Conservation (phyloP, 2,329 filamentous ascomycete genomes). For the Leptosphaerulina australis region DNA sequence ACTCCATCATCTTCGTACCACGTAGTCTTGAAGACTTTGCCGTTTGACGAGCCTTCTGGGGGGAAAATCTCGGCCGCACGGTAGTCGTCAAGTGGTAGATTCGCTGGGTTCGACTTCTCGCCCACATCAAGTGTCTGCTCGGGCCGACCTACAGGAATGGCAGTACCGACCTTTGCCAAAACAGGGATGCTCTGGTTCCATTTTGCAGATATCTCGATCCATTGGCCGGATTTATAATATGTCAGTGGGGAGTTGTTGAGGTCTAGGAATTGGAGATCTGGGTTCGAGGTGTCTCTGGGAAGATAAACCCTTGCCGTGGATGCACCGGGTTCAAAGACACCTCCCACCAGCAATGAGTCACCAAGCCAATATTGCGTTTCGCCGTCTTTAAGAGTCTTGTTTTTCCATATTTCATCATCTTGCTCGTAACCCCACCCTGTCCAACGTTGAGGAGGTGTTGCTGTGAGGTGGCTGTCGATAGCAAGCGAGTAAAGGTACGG, state of each 20-base stretch:
- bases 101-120: slow-evolving; percentile 55
- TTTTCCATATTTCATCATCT: slow-evolving; percentile 69
- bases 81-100: slow-evolving; percentile 59
- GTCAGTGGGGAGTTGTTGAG: slow-evolving; percentile 67
- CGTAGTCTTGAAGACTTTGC: slow-evolving; percentile 46
- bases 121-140: slow-evolving; percentile 60
- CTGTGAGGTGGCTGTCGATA: slow-evolving; percentile 65
- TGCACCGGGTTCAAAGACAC: slow-evolving; percentile 68
- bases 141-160: slow-evolving; percentile 59
- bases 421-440: slow-evolving; percentile 74
- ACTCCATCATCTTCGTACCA: slow-evolving; percentile 67
- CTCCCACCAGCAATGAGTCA: slow-evolving; percentile 68
- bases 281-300: slow-evolving; percentile 53
- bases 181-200: slow-evolving; percentile 63
- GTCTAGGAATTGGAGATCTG: slow-evolving; percentile 65
- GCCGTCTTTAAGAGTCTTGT: slow-evolving; percentile 62
- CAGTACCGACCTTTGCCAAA: slow-evolving; percentile 61
- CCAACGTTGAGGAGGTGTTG: slow-evolving; percentile 72
- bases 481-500: slow-evolving; percentile 73
- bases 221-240: slow-evolving; percentile 61
- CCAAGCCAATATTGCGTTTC: slow-evolving; percentile 78
- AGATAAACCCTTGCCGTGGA: slow-evolving; percentile 66
- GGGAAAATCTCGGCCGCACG: slow-evolving; percentile 65
- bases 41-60: slow-evolving; percentile 49
- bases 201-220: slow-evolving; percentile 57